Conservation (phyloP, 768 basidiomycete species). For the Boletus coccyginus region DNA sequence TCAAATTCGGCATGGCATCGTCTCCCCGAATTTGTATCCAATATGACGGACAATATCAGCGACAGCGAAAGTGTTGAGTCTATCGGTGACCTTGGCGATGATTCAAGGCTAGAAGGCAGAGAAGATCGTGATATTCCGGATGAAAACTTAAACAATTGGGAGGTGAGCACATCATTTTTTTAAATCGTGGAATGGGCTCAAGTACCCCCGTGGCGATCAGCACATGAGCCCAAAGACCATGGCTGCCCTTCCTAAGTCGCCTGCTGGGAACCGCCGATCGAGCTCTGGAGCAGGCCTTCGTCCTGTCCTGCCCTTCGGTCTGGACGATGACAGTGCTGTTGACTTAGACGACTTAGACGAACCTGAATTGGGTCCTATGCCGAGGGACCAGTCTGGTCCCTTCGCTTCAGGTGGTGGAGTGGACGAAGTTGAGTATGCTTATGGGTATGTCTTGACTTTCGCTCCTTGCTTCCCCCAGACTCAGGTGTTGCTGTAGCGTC, state of each 20-base stretch:
- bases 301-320: constrained; percentile 73
- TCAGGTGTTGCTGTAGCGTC: constrained; percentile 22
- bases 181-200: neutral
- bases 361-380: constrained; percentile 70
- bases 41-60: constrained; percentile 85
- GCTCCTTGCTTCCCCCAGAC: neutral
- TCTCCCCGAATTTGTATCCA: constrained; percentile 73
- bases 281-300: constrained; percentile 83
- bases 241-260: constrained; percentile 89
- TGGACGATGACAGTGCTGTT: constrained; percentile 74
- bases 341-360: constrained; percentile 74
- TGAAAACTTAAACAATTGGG: constrained; percentile 94
- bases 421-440: constrained; percentile 88
- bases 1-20: constrained; percentile 74
- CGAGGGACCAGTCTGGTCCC: constrained; percentile 67
- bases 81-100: constrained; percentile 86
- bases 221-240: constrained; percentile 97
- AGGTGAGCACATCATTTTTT: constrained; percentile 51
- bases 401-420: constrained; percentile 81
- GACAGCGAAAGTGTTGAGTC: constrained; percentile 92
- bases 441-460: constrained; percentile 54
- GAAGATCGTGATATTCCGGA: constrained; percentile 64
- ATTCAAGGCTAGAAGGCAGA: constrained; percentile 61
- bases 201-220: constrained; percentile 36
- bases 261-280: constrained; percentile 75